These are phyloP conservation scores for Trichoderma asperellum DNA, from an alignment of 2,329 filamentous ascomycete genomes.

Conservation along the genomic window DNA sequence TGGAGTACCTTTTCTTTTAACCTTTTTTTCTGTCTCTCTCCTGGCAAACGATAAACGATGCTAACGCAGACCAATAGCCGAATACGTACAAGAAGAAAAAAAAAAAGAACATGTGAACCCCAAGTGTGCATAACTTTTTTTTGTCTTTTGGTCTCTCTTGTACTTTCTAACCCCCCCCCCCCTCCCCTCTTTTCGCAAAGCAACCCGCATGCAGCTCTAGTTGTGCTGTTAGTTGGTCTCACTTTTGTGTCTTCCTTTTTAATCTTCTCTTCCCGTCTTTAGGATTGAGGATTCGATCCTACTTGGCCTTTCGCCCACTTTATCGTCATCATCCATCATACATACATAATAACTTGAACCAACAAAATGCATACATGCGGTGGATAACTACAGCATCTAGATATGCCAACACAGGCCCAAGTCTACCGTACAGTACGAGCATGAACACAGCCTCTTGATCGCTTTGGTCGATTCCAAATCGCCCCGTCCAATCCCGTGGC, in stretches of 20 bases:
- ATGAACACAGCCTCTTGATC: neutral
- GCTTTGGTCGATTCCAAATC: neutral
- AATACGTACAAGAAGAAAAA: neutral
- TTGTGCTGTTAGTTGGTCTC: neutral
- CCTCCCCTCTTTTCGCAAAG: neutral
- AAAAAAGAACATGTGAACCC: neutral
- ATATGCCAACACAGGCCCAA: too few relatives aligned
- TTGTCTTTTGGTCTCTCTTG: neutral
- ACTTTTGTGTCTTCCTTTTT: neutral
- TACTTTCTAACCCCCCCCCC: neutral
- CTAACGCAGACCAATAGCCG: slow-evolving; percentile 8
- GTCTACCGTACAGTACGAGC: too few relatives aligned
- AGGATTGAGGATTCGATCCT: slow-evolving; percentile 19
- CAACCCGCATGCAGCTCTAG: neutral
- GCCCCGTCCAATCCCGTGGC: slow-evolving; percentile 17
- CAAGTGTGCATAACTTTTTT: neutral
- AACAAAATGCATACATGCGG: neutral
- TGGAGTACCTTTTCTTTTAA: neutral
- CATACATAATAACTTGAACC: neutral
- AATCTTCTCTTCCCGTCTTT: neutral
- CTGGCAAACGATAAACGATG: neutral
- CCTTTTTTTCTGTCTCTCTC: neutral
- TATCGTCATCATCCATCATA: slow-evolving; percentile 6
- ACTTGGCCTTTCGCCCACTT: neutral
- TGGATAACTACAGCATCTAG: neutral